Base-by-base conservation (phyloP, 2,329 filamentous ascomycete species). In the Hymenoscyphus infarciens region DNA sequence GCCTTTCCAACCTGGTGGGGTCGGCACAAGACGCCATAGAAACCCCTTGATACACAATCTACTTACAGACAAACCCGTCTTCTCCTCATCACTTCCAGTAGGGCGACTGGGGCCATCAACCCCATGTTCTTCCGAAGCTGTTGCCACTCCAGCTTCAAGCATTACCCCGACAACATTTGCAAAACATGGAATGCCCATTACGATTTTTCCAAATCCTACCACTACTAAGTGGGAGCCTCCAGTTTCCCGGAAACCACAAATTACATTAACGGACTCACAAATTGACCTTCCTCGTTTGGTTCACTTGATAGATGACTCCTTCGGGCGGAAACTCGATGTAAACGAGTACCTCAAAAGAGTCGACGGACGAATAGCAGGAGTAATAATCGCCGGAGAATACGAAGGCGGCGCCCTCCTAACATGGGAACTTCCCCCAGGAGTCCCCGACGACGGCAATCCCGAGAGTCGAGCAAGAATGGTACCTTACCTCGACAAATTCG, bases 401-500 rank as follows among this genome's bases (percentile, higher is more conserved):
- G 95, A 99, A 80, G 95, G 95, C 59, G 93, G 92, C 1, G 95
- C 95, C 1, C 89, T 99, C 54, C 79, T 98, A 22, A 99, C 95
- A 0, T 99, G 95, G 95, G 95, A 99, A 77, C 82, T 82, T 35
- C 92, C 93, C 0, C 82, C 80, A 0, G 85, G 81, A 0, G 77
- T 85, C 22, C 77, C 79, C 54, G 82, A 86, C 58, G 81, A 85
- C 59, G 75, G 80, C 71, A 72, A 83, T 75, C 63, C 83, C 62
- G 77, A 80, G 19, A 81, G 82, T 57, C 73, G 77, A 39, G 82
- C 82, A 1, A 83, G 90, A 10, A 83, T 92, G 68, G 90, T 99
- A 0, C 95, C 95, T 0, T 99, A 99, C 74, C 82, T 99, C 33
- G 95, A 99, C 77, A 99, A 99, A 75, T 98, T 99, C 73, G 95